Percentiles rank a stretch among this genome's conserved stretches.
These are phyloP conservation scores for Elsinoe necatrix DNA, from an alignment of 2,329 filamentous ascomycete genomes.

Conservation along the genomic window DNA sequence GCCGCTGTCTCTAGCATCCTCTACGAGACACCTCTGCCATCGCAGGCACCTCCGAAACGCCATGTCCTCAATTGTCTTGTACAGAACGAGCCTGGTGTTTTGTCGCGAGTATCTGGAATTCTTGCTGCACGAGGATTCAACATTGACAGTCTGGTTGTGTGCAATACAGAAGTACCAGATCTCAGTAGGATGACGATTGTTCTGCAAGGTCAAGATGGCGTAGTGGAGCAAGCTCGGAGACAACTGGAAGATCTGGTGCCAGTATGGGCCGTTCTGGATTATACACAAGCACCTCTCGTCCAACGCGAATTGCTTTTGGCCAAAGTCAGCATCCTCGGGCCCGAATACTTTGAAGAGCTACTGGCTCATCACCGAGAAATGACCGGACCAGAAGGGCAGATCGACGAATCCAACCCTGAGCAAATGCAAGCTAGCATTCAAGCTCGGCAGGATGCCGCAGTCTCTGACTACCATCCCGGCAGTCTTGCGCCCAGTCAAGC, in stretches of 20 bases:
- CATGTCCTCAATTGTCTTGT: slow-evolving; percentile 98
- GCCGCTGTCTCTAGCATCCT: slow-evolving; percentile 96
- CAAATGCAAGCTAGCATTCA: slow-evolving; percentile 20
- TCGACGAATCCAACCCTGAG: slow-evolving; percentile 22
- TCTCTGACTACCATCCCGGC: slow-evolving; percentile 76
- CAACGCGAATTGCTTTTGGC: slow-evolving; percentile 92
- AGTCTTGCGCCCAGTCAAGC: slow-evolving; percentile 80
- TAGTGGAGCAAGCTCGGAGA: slow-evolving; percentile 90
- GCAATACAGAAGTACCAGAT: slow-evolving; percentile 94
- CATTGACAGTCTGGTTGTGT: slow-evolving; percentile 96
- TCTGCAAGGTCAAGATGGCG: slow-evolving; percentile 87
- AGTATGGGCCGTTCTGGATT: slow-evolving; percentile 96
- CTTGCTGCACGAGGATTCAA: slow-evolving; percentile 95
- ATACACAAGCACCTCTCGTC: slow-evolving; percentile 83
- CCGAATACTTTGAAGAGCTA: slow-evolving; percentile 97
- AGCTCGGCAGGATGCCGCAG: slow-evolving; percentile 31
- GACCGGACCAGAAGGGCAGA: slow-evolving; percentile 41
- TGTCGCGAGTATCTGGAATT: slow-evolving; percentile 93
- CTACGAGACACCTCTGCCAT: slow-evolving; percentile 90
- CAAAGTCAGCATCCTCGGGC: slow-evolving; percentile 92
- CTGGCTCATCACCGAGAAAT: slow-evolving; percentile 94
- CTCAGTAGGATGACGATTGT: slow-evolving; percentile 98
- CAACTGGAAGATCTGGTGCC: slow-evolving; percentile 95
- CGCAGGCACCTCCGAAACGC: slow-evolving; percentile 74
- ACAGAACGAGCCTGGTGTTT: slow-evolving; percentile 95